A percentile compares a stretch with the other conserved stretches of the same genome.
These are phyloP conservation scores for Linnemannia elongata DNA, from an alignment of 192 early-diverging fungal species.

Conservation along the genomic window DNA sequence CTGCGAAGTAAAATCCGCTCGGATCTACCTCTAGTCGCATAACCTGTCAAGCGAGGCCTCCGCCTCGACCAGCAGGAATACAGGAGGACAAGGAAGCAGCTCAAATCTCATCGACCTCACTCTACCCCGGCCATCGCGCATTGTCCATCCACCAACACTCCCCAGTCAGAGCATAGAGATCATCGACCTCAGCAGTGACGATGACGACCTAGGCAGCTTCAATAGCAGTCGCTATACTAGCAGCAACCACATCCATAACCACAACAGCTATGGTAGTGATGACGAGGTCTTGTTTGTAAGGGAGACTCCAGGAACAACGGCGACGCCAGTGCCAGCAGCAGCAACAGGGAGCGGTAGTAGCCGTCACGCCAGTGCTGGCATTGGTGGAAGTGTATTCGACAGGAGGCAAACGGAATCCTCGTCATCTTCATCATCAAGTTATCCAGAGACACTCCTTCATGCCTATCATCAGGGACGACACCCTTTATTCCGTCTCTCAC, in stretches of 20 bases:
- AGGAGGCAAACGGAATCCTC: background rate
- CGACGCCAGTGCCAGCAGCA: background rate
- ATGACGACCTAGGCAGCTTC: conserved; percentile 8
- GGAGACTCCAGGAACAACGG: conserved; percentile 8
- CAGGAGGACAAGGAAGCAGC: background rate
- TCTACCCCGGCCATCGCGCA: conserved; percentile 18
- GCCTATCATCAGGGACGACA: background rate
- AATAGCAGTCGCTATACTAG: conserved; percentile 13
- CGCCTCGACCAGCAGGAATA: background rate
- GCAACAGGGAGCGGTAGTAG: background rate
- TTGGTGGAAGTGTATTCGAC: background rate
- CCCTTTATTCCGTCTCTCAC: background rate
- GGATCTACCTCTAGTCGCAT: background rate
- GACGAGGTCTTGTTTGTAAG: conserved; percentile 36
- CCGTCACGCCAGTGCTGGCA: background rate
- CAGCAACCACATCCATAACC: background rate
- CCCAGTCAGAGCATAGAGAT: conserved; percentile 39
- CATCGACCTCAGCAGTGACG: conserved; percentile 38
- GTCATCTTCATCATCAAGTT: background rate
- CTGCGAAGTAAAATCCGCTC: background rate
- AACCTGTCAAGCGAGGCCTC: background rate
- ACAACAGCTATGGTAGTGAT: background rate
- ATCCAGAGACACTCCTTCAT: conserved; percentile 2
- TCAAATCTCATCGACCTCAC: conserved; percentile 40
- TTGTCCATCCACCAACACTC: conserved; percentile 18